Percentiles rank a stretch among this genome's conserved stretches.
Conservation (phyloP, 805 yeast genomes). For the Pichia pseudocactophila region DNA sequence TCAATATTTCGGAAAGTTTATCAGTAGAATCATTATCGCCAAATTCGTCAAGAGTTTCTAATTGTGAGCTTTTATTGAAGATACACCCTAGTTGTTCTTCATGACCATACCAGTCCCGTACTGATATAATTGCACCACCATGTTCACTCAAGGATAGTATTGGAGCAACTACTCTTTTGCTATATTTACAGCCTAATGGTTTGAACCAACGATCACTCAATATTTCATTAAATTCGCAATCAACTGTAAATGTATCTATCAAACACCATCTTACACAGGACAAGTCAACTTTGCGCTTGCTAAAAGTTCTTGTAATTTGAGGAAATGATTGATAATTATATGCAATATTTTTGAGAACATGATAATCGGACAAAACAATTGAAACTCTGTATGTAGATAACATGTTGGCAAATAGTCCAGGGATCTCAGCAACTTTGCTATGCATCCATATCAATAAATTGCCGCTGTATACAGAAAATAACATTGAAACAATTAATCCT, state of each 20-base stretch:
- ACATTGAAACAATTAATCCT: slow-evolving; percentile 74
- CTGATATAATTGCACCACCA: slow-evolving; percentile 90
- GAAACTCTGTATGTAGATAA: slow-evolving; percentile 65
- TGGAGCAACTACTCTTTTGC: slow-evolving; percentile 77
- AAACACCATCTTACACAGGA: slow-evolving; percentile 82
- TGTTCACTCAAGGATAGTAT: slow-evolving; percentile 82
- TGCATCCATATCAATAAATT: slow-evolving; percentile 76
- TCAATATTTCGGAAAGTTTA: slow-evolving; percentile 54
- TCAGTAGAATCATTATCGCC: slow-evolving; percentile 19
- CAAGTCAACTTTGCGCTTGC: slow-evolving; percentile 68
- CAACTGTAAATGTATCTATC: slow-evolving; percentile 81
- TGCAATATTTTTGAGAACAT: slow-evolving; percentile 82
- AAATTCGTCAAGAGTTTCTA: slow-evolving; percentile 14
- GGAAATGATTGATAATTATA: slow-evolving; percentile 91
- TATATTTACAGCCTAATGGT: slow-evolving; percentile 77
- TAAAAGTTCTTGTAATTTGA: slow-evolving; percentile 68
- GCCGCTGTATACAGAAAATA: slow-evolving; percentile 80
- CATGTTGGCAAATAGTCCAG: slow-evolving; percentile 81
- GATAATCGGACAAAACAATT: slow-evolving; percentile 72
- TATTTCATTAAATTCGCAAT: slow-evolving; percentile 86
- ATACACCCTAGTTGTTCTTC: slow-evolving; percentile 52
- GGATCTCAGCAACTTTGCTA: slow-evolving; percentile 58
- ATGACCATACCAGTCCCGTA: slow-evolving; percentile 83
- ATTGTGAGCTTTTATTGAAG: slow-evolving; percentile 28
- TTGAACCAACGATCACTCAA: slow-evolving; percentile 82